phyloP scores from a whole-genome alignment of 495 filamentous ascomycete genomes.

The Annulohypoxylon nitens region DNA sequence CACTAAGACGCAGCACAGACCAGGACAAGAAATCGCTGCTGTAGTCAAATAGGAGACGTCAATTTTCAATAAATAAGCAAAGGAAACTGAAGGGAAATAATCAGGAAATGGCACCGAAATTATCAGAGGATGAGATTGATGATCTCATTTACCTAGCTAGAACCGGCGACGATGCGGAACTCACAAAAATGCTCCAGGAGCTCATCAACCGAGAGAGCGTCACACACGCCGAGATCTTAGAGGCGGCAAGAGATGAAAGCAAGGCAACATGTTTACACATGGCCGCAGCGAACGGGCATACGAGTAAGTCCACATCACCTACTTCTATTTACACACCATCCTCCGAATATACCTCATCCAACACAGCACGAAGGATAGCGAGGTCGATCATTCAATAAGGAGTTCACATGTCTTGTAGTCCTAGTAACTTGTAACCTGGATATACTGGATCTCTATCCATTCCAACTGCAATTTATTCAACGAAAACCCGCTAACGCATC shows the following conservation, averaged over 20 bases:
- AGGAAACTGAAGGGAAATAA: background rate
- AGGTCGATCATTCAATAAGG: background rate
- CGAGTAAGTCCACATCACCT: constrained; percentile 64
- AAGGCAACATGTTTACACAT: constrained; percentile 87
- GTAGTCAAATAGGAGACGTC: background rate
- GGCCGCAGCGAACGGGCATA: constrained; percentile 88
- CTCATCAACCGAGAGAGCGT: constrained; percentile 68
- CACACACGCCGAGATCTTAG: constrained; percentile 68
- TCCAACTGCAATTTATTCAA: background rate
- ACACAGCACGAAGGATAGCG: background rate
- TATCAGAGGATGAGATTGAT: constrained; percentile 83
- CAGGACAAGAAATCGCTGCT: background rate
- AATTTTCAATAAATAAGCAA: background rate
- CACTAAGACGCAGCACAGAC: constrained; percentile 15
- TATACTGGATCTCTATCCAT: background rate
- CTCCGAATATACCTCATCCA: background rate
- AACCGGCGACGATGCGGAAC: constrained; percentile 76
- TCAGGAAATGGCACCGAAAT: constrained; percentile 60
- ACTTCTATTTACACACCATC: background rate
- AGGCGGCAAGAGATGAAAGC: constrained; percentile 74
- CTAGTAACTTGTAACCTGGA: too few relatives aligned
- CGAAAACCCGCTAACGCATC: constrained; percentile 6
- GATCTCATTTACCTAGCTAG: constrained; percentile 90
- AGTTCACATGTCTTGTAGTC: background rate
- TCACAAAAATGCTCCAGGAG: constrained; percentile 69